phyloP scores from a whole-genome alignment of 768 basidiomycete species.

The Lactifluus pinguis region DNA sequence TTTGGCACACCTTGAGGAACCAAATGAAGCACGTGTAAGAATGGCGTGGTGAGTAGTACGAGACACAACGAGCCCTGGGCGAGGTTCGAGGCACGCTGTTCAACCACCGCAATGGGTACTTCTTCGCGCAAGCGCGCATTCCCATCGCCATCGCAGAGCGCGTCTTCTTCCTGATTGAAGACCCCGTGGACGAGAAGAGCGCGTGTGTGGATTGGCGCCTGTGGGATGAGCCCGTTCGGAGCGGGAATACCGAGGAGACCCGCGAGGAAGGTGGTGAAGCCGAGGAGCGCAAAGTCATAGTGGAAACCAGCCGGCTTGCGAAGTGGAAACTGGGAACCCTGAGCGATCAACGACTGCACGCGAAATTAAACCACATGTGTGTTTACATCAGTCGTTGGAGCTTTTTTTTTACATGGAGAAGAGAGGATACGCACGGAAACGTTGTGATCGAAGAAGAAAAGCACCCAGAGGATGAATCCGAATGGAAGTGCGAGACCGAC shows the following conservation, averaged over 20 bases:
- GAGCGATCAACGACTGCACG: slow-evolving; percentile 78
- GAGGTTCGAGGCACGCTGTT: slow-evolving; percentile 89
- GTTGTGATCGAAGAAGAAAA: too few species aligned
- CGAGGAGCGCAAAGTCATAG: slow-evolving; percentile 48
- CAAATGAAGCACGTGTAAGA: slow-evolving; percentile 67
- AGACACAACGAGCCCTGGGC: slow-evolving; percentile 75
- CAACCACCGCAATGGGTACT: slow-evolving; percentile 68
- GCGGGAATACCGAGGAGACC: slow-evolving; percentile 82
- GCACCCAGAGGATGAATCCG: too few species aligned
- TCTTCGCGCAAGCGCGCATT: slow-evolving; percentile 34
- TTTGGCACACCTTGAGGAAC: slow-evolving; percentile 48
- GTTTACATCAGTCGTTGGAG: too few species aligned
- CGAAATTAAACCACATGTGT: background rate
- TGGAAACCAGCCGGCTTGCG: slow-evolving; percentile 86
- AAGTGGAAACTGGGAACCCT: slow-evolving; percentile 81
- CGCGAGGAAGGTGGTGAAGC: too few species aligned
- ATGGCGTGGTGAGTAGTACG: slow-evolving; percentile 71
- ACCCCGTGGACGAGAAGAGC: slow-evolving; percentile 68
- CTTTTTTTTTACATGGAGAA: too few species aligned
- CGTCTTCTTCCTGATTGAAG: slow-evolving; percentile 29
- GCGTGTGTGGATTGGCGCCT: slow-evolving; percentile 73
- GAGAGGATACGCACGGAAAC: too few species aligned
- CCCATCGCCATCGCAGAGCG: slow-evolving; percentile 25
- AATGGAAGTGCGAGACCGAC: too few species aligned
- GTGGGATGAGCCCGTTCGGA: slow-evolving; percentile 77